Evolutionary conservation across 148 eudicot genomes (phyloP).

Genomic region (Rhododendron kiyosumense): DNA sequence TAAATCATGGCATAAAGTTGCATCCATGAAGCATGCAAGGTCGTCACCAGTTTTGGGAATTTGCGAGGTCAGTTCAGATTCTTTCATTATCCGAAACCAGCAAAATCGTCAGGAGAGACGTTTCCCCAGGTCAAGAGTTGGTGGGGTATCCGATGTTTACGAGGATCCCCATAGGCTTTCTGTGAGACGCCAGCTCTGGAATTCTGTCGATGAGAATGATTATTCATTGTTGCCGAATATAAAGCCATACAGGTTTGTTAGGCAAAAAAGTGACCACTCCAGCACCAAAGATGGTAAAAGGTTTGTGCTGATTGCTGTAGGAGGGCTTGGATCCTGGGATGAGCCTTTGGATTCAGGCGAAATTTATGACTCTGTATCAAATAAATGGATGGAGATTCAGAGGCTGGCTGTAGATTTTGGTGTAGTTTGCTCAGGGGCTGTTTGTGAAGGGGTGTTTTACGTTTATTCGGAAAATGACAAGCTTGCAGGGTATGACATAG

Average conservation of each 20-base stretch:
- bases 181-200: conserved; percentile 71
- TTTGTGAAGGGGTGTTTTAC: conserved; percentile 64
- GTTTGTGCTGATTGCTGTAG: conserved; percentile 75
- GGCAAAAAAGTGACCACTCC: conserved; percentile 45
- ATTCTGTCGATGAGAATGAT: conserved; percentile 53
- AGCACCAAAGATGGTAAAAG: conserved; percentile 43
- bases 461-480: conserved; percentile 82
- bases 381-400: conserved; percentile 93
- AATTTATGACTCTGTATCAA: conserved; percentile 69
- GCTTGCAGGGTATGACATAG: conserved; percentile 78
- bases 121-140: conserved; percentile 56
- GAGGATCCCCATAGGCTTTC: conserved; percentile 97
- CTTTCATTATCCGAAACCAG: conserved; percentile 43
- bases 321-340: conserved; percentile 94
- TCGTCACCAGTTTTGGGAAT: conserved; percentile 77
- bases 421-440: conserved; percentile 71
- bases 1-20: conserved; percentile 70
- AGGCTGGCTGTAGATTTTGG: conserved; percentile 81
- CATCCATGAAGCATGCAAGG: conserved; percentile 85
- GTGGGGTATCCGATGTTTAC: conserved; percentile 84
- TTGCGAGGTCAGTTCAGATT: conserved; percentile 56
- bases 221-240: conserved; percentile 17
- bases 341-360: conserved; percentile 85
- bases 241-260: conserved; percentile 45
- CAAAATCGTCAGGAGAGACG: conserved; percentile 67